Percentiles rank a stretch among this genome's conserved stretches.
Conservation (phyloP, 2,329 filamentous ascomycete species). For the Penicillium sclerotiorum region DNA sequence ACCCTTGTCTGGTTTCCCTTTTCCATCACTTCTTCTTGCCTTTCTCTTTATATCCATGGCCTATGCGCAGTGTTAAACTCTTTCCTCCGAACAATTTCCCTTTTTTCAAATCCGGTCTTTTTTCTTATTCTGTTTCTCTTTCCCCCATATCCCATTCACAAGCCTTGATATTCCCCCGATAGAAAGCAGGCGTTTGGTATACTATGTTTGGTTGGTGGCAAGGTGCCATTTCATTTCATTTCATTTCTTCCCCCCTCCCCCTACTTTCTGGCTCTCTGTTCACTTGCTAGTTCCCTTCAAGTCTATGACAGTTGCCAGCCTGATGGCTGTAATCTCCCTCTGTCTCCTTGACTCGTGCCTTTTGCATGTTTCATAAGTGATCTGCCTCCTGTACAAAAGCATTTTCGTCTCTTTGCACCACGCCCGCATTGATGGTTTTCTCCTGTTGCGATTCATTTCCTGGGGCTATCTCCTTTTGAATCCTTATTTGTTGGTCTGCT, state of each 20-base stretch:
- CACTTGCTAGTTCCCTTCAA: constrained; percentile 11
- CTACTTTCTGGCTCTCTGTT: constrained; percentile 12
- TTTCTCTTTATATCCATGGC: constrained; percentile 17
- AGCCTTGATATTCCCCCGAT: constrained; percentile 40
- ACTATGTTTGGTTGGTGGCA: constrained; percentile 33
- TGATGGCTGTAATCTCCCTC: constrained; percentile 9
- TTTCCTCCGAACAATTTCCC: no score
- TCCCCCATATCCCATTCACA: constrained; percentile 21
- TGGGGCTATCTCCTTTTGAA: constrained; percentile 13
- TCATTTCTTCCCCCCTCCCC: constrained; percentile 16
- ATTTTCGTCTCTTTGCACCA: constrained; percentile 20
- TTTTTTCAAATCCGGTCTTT: no score
- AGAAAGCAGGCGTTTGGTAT: constrained; percentile 44
- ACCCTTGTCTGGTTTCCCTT: constrained; percentile 29
- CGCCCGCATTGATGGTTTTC: constrained; percentile 13
- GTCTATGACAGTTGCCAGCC: constrained; percentile 10
- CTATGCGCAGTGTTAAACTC: constrained; percentile 27
- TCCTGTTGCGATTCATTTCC: constrained; percentile 14
- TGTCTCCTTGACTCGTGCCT: constrained; percentile 16
- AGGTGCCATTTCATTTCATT: constrained; percentile 32
- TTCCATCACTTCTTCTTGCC: constrained; percentile 17
- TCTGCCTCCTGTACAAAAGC: constrained; percentile 37
- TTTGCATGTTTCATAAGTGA: constrained; percentile 18
- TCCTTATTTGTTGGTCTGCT: constrained; percentile 12
- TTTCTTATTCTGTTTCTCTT: constrained; percentile 28